Evolutionary conservation across 805 yeast species (phyloP).

Genomic region (Ogataea methanolica): DNA sequence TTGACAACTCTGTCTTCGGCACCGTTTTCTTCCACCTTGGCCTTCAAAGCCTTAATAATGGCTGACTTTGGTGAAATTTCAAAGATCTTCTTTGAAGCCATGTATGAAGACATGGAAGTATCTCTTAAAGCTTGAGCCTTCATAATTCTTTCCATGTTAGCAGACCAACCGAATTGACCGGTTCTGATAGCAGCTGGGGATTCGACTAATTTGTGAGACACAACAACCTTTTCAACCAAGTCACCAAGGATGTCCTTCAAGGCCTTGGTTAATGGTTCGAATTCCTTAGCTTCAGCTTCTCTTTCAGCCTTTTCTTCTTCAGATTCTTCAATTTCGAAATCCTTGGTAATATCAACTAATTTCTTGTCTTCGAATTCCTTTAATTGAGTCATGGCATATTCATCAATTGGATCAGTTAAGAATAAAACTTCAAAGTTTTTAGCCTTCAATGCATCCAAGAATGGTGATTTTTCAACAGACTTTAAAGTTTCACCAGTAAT

Average conservation of each 20-base stretch:
- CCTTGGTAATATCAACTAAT: constrained; percentile 98
- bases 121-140: constrained; percentile 99
- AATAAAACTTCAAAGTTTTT: constrained; percentile 97
- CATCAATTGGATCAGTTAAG: constrained; percentile 99
- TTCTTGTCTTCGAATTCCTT: constrained; percentile 99
- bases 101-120: constrained; percentile 97
- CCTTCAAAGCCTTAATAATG: constrained; percentile 91
- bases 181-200: constrained; percentile 99
- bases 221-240: constrained; percentile 98
- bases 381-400: constrained; percentile 98
- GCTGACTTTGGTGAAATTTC: constrained; percentile 97
- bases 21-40: constrained; percentile 96
- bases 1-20: constrained; percentile 97
- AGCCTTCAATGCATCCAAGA: constrained; percentile 97
- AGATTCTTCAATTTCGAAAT: constrained; percentile 96
- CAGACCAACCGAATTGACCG: constrained; percentile 99
- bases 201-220: constrained; percentile 93
- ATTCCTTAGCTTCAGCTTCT: constrained; percentile 90
- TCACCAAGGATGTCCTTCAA: constrained; percentile 97
- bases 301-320: constrained; percentile 95
- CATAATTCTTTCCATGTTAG: constrained; percentile 99
- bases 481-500: constrained; percentile 98
- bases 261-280: constrained; percentile 89
- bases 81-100: constrained; percentile 98
- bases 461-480: constrained; percentile 98